phyloP scores from a whole-genome alignment of 1,284 basidiomycete species.

The Afroboletus lepidellus region DNA sequence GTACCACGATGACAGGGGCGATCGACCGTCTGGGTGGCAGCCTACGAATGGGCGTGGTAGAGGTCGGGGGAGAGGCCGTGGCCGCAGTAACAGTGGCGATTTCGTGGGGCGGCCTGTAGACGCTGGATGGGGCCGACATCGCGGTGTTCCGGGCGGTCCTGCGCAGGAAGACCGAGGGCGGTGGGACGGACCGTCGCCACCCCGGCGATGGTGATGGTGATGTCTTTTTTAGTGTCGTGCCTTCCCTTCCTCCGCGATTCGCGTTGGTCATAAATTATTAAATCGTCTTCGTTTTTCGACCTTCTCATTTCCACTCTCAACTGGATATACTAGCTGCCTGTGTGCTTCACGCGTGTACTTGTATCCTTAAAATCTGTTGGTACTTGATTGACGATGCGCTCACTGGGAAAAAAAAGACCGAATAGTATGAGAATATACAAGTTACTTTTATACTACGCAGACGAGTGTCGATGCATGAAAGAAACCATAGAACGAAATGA shows the following conservation, averaged over 20 bases:
- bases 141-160: constrained; percentile 16
- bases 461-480: not conserved
- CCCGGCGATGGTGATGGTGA: constrained; percentile 30
- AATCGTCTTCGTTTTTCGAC: constrained; percentile 15
- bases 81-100: constrained; percentile 25
- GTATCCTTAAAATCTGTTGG: constrained; percentile 14
- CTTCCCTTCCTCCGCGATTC: not conserved
- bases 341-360: constrained; percentile 12
- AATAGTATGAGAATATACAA: not conserved
- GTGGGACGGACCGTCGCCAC: constrained; percentile 32
- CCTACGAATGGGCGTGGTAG: constrained; percentile 30
- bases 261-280: constrained; percentile 26
- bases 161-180: constrained; percentile 25
- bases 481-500: not conserved
- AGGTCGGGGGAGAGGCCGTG: constrained; percentile 37
- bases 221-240: not conserved
- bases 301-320: not conserved
- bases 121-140: constrained; percentile 53
- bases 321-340: constrained; percentile 11
- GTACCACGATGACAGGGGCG: constrained; percentile 27
- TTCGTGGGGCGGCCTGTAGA: constrained; percentile 46
- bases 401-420: constrained; percentile 3
- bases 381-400: constrained; percentile 3
- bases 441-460: not conserved
- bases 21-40: constrained; percentile 25